These are phyloP conservation scores for Kalaharituber pfeilii DNA, from an alignment of 2,329 filamentous ascomycete species.

Conservation along the genomic window DNA sequence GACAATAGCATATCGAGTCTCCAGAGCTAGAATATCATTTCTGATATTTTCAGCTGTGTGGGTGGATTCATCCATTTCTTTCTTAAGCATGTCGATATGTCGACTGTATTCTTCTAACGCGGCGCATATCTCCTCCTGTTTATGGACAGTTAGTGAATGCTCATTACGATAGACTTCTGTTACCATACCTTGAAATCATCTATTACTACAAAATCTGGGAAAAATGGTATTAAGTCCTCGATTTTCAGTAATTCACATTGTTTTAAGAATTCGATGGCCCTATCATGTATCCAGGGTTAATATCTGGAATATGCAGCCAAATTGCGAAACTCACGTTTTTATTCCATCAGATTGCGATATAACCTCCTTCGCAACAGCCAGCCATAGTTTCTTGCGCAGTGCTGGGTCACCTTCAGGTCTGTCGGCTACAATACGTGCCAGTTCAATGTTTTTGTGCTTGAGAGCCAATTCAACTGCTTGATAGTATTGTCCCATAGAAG, in stretches of 20 bases:
- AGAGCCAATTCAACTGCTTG: constrained; percentile 86
- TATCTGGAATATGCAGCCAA: not conserved
- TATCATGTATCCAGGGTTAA: not conserved
- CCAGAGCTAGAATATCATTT: constrained; percentile 67
- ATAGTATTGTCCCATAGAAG: constrained; percentile 82
- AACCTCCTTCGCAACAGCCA: constrained; percentile 85
- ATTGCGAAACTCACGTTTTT: constrained; percentile 37
- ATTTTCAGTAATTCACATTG: constrained; percentile 84
- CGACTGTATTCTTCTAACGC: constrained; percentile 86
- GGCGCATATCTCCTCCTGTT: constrained; percentile 70
- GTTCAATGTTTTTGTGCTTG: constrained; percentile 73
- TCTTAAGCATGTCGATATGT: constrained; percentile 71
- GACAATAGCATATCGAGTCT: constrained; percentile 84
- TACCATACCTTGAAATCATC: constrained; percentile 66
- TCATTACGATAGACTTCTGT: not conserved
- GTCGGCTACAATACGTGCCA: constrained; percentile 79
- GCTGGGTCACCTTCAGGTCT: constrained; percentile 59
- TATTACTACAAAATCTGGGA: constrained; percentile 95
- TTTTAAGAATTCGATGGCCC: constrained; percentile 78
- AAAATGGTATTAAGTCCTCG: constrained; percentile 94
- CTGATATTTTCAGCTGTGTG: constrained; percentile 82
- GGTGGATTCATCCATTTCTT: constrained; percentile 90
- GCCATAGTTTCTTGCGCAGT: constrained; percentile 85
- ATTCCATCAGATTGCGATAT: constrained; percentile 75
- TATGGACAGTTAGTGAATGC: not conserved